Evolutionary conservation across 768 basidiomycete genomes (phyloP).

Genomic region (Termitomyces sp.): DNA sequence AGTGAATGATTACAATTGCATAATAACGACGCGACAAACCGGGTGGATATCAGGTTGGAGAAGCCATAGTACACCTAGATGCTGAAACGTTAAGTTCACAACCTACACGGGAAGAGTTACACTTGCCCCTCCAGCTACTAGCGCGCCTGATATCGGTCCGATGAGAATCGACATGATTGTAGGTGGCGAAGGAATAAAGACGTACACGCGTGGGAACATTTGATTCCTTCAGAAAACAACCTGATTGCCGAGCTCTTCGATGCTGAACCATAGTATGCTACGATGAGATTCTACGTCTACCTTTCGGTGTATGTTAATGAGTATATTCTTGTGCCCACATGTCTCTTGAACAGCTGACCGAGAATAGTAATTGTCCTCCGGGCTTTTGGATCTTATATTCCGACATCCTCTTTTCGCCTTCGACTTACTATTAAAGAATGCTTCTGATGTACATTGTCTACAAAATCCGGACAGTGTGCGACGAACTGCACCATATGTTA

Average conservation of each 20-base stretch:
- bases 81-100: neutral
- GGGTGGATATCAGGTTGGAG: conserved; percentile 58
- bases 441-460: neutral
- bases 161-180: conserved; percentile 53
- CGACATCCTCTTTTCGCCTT: neutral
- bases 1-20: neutral
- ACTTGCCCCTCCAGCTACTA: conserved; percentile 65
- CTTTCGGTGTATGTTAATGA: neutral
- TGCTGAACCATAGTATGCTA: neutral
- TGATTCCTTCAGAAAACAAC: neutral
- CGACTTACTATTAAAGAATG: neutral
- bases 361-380: neutral
- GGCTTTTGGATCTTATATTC: neutral
- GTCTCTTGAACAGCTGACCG: neutral
- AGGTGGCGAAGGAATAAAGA: neutral
- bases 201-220: conserved; percentile 8
- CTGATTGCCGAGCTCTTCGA: too few relatives aligned
- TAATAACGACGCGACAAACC: conserved; percentile 32
- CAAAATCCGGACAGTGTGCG: neutral
- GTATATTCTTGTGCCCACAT: neutral
- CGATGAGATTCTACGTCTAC: neutral
- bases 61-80: conserved; percentile 68
- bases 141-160: conserved; percentile 67
- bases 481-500: neutral
- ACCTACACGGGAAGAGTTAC: neutral